These are phyloP conservation scores for Filobasidium floriforme DNA, from an alignment of 768 basidiomycete genomes.

Conservation along the genomic window DNA sequence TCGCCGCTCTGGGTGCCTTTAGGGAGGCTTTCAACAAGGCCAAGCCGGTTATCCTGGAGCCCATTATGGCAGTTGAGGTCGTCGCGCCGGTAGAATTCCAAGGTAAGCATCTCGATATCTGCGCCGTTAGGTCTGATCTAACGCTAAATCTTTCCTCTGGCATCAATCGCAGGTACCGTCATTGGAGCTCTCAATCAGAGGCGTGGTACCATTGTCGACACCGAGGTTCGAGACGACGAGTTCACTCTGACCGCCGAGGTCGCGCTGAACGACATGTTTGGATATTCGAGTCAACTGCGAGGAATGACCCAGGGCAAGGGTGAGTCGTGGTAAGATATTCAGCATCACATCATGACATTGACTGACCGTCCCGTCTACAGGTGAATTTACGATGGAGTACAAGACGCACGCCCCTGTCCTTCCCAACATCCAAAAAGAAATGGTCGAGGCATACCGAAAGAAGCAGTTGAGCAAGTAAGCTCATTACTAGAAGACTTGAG, in stretches of 20 bases:
- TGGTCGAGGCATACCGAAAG: slow-evolving; percentile 79
- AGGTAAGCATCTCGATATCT: slow-evolving; percentile 31
- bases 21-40: slow-evolving; percentile 75
- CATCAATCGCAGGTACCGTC: slow-evolving; percentile 56
- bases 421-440: slow-evolving; percentile 76
- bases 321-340: slow-evolving; percentile 57
- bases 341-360: slow-evolving; percentile 41
- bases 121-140: not conserved
- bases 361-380: slow-evolving; percentile 25
- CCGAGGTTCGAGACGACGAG: slow-evolving; percentile 93
- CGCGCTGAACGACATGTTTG: slow-evolving; percentile 95
- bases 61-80: slow-evolving; percentile 98
- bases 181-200: slow-evolving; percentile 90
- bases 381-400: slow-evolving; percentile 52
- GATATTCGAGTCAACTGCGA: slow-evolving; percentile 84
- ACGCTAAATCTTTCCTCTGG: not conserved
- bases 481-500: not conserved
- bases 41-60: slow-evolving; percentile 77
- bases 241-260: slow-evolving; percentile 88
- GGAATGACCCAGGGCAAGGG: slow-evolving; percentile 97
- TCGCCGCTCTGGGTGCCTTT: slow-evolving; percentile 85
- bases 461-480: slow-evolving; percentile 51
- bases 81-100: slow-evolving; percentile 96
- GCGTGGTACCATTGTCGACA: slow-evolving; percentile 87
- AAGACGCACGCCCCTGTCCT: slow-evolving; percentile 78